Conservation (phyloP, 2,329 filamentous ascomycete species). For the Neopestalotiopsis sp. region DNA sequence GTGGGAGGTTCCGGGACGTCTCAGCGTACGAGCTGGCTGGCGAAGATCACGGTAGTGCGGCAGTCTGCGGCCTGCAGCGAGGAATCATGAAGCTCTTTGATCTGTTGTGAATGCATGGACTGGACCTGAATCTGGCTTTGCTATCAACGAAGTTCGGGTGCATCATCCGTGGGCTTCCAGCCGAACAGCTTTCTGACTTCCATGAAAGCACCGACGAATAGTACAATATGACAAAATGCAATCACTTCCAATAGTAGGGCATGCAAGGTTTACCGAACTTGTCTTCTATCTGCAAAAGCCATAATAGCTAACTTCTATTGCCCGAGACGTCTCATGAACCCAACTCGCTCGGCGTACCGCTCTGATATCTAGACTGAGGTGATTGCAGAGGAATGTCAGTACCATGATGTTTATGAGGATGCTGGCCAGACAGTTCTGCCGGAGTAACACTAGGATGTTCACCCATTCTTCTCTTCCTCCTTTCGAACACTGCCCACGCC, state of each 20-base stretch:
- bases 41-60: constrained; percentile 6
- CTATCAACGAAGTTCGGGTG: no score
- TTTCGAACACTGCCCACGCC: background rate
- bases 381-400: background rate
- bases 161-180: no score
- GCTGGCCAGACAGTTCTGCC: background rate
- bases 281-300: no score
- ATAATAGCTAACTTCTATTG: no score
- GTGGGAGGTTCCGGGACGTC: background rate
- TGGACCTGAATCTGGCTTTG: no score
- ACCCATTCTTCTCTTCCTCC: background rate
- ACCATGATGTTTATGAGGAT: background rate
- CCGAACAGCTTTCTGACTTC: no score
- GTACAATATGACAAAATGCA: no score
- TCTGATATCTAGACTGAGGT: background rate
- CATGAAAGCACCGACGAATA: no score
- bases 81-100: background rate
- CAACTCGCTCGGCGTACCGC: background rate
- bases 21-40: background rate
- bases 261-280: no score
- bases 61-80: background rate
- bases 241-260: no score
- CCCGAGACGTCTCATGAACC: background rate
- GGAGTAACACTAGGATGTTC: background rate
- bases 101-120: no score